phyloP scores from a whole-genome alignment of 208 protist species.

The Vickermania spadyakhi region DNA sequence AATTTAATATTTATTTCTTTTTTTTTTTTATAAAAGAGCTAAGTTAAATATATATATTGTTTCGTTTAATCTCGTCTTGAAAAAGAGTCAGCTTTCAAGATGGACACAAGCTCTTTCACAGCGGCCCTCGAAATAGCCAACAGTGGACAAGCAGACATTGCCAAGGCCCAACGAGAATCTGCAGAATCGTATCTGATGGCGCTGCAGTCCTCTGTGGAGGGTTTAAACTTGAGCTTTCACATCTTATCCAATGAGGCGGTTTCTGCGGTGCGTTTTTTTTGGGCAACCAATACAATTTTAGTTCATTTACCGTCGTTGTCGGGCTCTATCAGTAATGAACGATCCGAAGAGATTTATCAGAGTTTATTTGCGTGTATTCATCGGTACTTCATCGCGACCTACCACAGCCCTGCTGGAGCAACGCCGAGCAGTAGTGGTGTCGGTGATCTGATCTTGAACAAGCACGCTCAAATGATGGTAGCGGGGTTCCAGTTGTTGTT shows the following conservation, averaged over 20 bases:
- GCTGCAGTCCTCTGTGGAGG: slow-evolving; percentile 42
- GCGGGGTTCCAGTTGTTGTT: slow-evolving; percentile 56
- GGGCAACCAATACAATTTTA: slow-evolving; percentile 78
- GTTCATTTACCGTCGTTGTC: slow-evolving; percentile 38
- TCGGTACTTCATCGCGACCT: background rate
- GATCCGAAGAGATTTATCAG: slow-evolving; percentile 50
- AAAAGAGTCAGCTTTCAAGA: too few relatives aligned
- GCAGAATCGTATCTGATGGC: slow-evolving; percentile 70
- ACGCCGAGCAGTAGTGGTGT: background rate
- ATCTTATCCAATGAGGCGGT: slow-evolving; percentile 61
- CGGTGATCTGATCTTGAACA: slow-evolving; percentile 65
- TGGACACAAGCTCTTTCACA: slow-evolving; percentile 19
- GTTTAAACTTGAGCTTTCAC: slow-evolving; percentile 55
- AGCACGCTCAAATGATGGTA: slow-evolving; percentile 80
- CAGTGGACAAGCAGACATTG: slow-evolving; percentile 23
- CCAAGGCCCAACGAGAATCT: slow-evolving; percentile 21
- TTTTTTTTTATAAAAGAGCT: too few relatives aligned
- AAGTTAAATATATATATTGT: too few relatives aligned
- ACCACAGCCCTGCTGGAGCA: background rate
- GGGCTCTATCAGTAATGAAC: slow-evolving; percentile 14
- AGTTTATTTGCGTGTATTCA: slow-evolving; percentile 56
- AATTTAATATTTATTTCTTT: too few relatives aligned
- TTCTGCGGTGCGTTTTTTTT: slow-evolving; percentile 54
- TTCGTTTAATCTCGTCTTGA: too few relatives aligned
- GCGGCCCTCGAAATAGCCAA: slow-evolving; percentile 55